Base-by-base conservation (phyloP, 306 rosid species). In the Prunus salicina region DNA sequence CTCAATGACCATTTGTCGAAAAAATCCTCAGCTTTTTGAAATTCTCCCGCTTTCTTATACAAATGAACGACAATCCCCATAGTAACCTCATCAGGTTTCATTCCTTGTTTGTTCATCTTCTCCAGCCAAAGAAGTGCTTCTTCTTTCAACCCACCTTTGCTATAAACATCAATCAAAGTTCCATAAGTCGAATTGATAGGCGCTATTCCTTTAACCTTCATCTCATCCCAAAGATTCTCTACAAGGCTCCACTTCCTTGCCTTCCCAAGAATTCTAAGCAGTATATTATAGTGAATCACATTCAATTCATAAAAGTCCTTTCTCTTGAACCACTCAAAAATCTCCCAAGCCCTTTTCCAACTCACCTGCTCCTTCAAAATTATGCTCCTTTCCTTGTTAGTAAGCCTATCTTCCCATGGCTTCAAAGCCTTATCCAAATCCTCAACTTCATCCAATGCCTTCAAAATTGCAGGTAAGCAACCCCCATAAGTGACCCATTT, bases 1-100 rank as follows among this genome's bases (percentile, higher is more conserved):
- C 90, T 76, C 6, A 55, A 79, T 14, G 96, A 90, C 97, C 97
- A 94, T 74, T 81, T 89, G 67, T 79, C 75, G 83, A 91, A 91
- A 87, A 87, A 91, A 5, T 79, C 92, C 85, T 89, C 96, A 1
- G 97, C 97, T 74, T 91, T 94, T 70, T 49, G 83, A 81, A 87
- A 90, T 68, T 90, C 96, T 13, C 97, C 96, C 0, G 91, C 90
- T 75, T 87, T 90, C 92, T 94, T 94, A 69, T 90, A 91, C 89
- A 94, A 47, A 72, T 92, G 98, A 82, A 94, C 89, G 8, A 94
- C 95, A 78, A 85, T 94, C 74, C 88, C 97, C 98, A 94, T 85
- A 7, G 97, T 94, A 32, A 94, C 91, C 87, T 94, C 98, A 84
- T 94, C 98, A 13, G 97, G 97, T 47, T 86, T 90, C 88, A 94